Conservation (phyloP, 768 basidiomycete genomes). For the Filobasidium wieringae region DNA sequence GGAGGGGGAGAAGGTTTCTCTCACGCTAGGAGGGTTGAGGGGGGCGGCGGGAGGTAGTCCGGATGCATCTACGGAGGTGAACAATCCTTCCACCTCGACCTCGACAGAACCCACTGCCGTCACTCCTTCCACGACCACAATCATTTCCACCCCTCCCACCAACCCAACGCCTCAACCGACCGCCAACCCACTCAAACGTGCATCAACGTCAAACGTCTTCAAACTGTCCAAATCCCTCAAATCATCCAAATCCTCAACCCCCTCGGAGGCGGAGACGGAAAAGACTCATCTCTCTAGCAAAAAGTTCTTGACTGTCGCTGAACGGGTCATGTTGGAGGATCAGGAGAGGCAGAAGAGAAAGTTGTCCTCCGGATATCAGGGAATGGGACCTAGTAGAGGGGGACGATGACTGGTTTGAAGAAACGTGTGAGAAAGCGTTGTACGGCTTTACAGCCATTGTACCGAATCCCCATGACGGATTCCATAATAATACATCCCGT, state of each 20-base stretch:
- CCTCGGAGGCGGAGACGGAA: constrained; percentile 25
- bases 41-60: not conserved
- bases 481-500: too few species aligned
- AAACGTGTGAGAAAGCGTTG: too few species aligned
- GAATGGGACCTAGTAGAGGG: constrained; percentile 22
- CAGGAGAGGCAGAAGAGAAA: constrained; percentile 69
- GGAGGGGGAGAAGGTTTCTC: constrained; percentile 28
- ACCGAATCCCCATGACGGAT: too few species aligned
- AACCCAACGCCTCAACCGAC: constrained; percentile 16
- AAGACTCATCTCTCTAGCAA: constrained; percentile 25
- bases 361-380: constrained; percentile 18
- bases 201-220: constrained; percentile 48
- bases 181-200: constrained; percentile 27
- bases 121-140: constrained; percentile 1
- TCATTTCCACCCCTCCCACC: not conserved
- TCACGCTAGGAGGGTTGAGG: not conserved
- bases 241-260: constrained; percentile 34
- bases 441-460: too few species aligned
- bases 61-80: constrained; percentile 25
- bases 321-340: constrained; percentile 76
- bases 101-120: constrained; percentile 46
- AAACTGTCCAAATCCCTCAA: constrained; percentile 37
- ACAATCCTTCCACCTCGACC: constrained; percentile 34
- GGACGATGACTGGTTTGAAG: too few species aligned
- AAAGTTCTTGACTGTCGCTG: constrained; percentile 64